Evolutionary conservation across 129 eudicot species (phyloP), one percentile per base, ranked within the genome.

Genomic region (Centaurea solstitialis): DNA sequence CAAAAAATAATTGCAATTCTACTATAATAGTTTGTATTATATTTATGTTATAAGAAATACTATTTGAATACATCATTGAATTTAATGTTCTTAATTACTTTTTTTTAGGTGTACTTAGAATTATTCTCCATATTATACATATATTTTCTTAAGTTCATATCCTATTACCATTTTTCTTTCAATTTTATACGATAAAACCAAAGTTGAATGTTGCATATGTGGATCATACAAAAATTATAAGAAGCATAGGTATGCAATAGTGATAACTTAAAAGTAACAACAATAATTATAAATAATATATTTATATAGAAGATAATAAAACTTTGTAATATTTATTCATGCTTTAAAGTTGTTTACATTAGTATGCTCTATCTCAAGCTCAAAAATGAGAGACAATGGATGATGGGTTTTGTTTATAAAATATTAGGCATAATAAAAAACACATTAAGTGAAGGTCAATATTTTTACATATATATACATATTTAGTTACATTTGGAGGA

Each of bases 401-500:
- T 69, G 43, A 13, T 77, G 65, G 66, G 38, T 21, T 45, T 45
- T 66, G 22, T 38, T 15, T 22, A 68, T 65, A 22, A 65, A 45
- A 13, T 77, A 64, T 65, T 40, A 41, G 13, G 45, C 0, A 9
- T n/a, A 5, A 3, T 67, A 43, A 33, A 53, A 15, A 15, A n/a
- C 8, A 11, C 35, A 79, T 69, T 41, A 73, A 73, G 30, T 41
- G 50, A 68, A 74, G 64, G 83, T 72, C 78, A 72, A 72, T 66
- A 72, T 38, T 30, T 59, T 57, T 72, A 72, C 72, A 79, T 57
- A 71, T 53, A 53, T 9, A 50, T 50, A 53, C 62, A 57, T 59
- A 72, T 72, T 71, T 72, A 73, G 74, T 75, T 80, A 77, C 84
- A 67, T 75, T 76, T 53, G 81, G 76, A 68, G 81, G 91, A 76